phyloP scores from a whole-genome alignment of 169 alveolate species.

The Plasmodium adleri region DNA sequence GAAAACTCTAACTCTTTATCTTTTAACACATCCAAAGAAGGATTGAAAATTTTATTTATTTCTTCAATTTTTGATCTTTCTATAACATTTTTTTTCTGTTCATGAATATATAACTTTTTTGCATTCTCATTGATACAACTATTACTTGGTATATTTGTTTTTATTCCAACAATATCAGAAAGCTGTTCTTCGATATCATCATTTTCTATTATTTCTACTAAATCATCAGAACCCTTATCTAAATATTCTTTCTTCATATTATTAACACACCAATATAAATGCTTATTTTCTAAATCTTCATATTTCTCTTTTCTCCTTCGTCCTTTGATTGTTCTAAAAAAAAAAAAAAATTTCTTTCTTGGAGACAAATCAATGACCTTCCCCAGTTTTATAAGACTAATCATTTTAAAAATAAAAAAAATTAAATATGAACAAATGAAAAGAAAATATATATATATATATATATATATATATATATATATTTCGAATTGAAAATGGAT shows the following conservation, averaged over 20 bases:
- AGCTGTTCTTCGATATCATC: conserved; percentile 34
- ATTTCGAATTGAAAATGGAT: too few species aligned
- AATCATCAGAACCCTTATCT: conserved; percentile 22
- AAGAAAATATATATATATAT: too few species aligned
- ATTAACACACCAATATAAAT: conserved; percentile 63
- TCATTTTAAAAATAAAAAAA: too few species aligned
- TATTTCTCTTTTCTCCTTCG: conserved; percentile 48
- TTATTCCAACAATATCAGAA: conserved; percentile 61
- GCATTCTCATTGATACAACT: conserved; percentile 29
- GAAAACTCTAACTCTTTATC: conserved; percentile 12
- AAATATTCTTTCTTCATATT: conserved; percentile 57
- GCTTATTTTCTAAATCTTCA: conserved; percentile 67
- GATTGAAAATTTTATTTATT: conserved; percentile 49
- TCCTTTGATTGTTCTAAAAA: conserved; percentile 33
- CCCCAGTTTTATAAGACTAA: too few species aligned
- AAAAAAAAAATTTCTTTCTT: conserved; percentile 2
- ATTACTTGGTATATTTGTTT: conserved; percentile 27
- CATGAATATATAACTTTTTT: conserved; percentile 7
- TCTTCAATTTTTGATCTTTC: conserved; percentile 24
- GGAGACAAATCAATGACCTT: conserved; percentile 8
- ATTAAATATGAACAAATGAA: too few species aligned
- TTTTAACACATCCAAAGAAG: conserved; percentile 24
- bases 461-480: too few species aligned
- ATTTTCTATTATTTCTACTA: conserved; percentile 35
- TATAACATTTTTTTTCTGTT: conserved; percentile 1